phyloP scores from a whole-genome alignment of 129 eudicot species.

The Solidago caesia region DNA sequence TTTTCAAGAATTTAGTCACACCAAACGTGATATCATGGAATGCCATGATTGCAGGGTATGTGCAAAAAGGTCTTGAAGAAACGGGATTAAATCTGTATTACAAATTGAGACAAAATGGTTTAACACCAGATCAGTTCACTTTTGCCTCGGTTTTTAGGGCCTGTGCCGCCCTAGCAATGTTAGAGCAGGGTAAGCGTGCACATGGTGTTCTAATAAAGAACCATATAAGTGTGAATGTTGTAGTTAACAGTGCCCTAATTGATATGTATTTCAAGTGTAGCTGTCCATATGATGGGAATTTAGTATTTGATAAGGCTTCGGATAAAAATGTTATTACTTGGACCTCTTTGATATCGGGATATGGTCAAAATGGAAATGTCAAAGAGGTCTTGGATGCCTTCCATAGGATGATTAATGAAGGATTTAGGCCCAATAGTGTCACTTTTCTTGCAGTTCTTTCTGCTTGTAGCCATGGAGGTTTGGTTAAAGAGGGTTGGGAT shows the following conservation, averaged over 20 bases:
- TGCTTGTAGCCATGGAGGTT: constrained; percentile 94
- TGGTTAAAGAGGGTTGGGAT: constrained; percentile 62
- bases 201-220: constrained; percentile 68
- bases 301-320: constrained; percentile 53
- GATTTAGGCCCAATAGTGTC: constrained; percentile 66
- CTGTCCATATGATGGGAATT: constrained; percentile 59
- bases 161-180: constrained; percentile 74
- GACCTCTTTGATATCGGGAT: constrained; percentile 85
- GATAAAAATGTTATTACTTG: constrained; percentile 78
- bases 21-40: constrained; percentile 84
- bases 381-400: constrained; percentile 57
- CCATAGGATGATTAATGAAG: constrained; percentile 69
- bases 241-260: constrained; percentile 83
- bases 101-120: constrained; percentile 60
- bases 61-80: constrained; percentile 75
- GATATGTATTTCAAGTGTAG: constrained; percentile 98
- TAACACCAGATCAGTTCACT: constrained; percentile 82
- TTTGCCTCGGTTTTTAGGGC: constrained; percentile 89
- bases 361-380: constrained; percentile 78
- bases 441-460: constrained; percentile 90
- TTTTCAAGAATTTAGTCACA: constrained; percentile 49
- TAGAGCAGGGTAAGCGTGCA: constrained; percentile 84
- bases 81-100: constrained; percentile 60
- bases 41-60: constrained; percentile 86
- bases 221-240: constrained; percentile 54